A percentile compares a stretch with the other conserved stretches of the same genome.
Evolutionary conservation across 208 protist species (phyloP).

Genomic region (Trypanosoma melophagium): DNA sequence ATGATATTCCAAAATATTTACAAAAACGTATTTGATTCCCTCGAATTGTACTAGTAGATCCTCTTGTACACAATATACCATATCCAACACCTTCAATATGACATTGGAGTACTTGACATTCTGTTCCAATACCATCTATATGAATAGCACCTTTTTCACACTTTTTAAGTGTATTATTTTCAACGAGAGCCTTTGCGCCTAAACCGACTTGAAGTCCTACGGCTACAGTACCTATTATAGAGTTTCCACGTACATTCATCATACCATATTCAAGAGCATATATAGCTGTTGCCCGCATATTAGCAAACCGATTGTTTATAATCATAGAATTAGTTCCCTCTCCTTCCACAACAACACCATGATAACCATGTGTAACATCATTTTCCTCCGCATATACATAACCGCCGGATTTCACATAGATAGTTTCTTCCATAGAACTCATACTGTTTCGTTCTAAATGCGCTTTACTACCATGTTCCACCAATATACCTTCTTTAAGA

Average conservation of each 20-base stretch:
- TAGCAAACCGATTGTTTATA: constrained; percentile 21
- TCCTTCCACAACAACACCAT: constrained; percentile 31
- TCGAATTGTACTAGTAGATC: not conserved
- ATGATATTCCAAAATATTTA: constrained; percentile 16
- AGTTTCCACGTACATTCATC: constrained; percentile 16
- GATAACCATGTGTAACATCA: constrained; percentile 23
- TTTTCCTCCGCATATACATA: constrained; percentile 26
- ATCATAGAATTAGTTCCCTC: constrained; percentile 20
- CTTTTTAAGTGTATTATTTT: constrained; percentile 29
- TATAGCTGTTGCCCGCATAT: constrained; percentile 17
- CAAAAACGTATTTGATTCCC: constrained; percentile 22
- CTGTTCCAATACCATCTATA: constrained; percentile 24
- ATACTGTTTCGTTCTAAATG: constrained; percentile 29
- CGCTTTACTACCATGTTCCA: constrained; percentile 16
- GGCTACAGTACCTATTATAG: constrained; percentile 13
- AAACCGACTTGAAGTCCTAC: constrained; percentile 22
- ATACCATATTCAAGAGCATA: constrained; percentile 19
- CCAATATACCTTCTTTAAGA: constrained; percentile 23
- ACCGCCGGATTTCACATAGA: constrained; percentile 31
- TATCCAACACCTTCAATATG: constrained; percentile 15
- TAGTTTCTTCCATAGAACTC: constrained; percentile 26
- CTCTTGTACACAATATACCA: constrained; percentile 17
- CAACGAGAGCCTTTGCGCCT: constrained; percentile 18
- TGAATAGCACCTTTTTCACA: constrained; percentile 23
- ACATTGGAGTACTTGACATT: constrained; percentile 20